phyloP scores from a whole-genome alignment of 2,329 filamentous ascomycete species.

The Aureobasidium sp. region DNA sequence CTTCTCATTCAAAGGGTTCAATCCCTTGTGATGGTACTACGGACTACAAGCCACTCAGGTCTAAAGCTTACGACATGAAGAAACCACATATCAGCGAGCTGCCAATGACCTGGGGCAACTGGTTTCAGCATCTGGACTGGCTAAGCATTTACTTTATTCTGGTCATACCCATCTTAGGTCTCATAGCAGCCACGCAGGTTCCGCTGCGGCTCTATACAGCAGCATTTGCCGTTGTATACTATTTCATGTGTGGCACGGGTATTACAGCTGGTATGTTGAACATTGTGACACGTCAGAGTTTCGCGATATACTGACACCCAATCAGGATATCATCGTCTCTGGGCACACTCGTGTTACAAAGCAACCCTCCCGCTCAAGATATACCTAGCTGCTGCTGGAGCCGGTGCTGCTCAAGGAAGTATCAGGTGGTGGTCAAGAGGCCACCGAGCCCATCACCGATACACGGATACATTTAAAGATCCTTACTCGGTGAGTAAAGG shows the following conservation, averaged over 20 bases:
- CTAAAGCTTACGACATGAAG: no score
- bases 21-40: neutral
- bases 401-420: conserved; percentile 86
- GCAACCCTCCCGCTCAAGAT: conserved; percentile 80
- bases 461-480: conserved; percentile 93
- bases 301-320: no score
- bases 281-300: no score
- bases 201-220: conserved; percentile 77
- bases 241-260: conserved; percentile 73
- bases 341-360: conserved; percentile 88
- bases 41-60: conserved; percentile 33
- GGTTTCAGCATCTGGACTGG: conserved; percentile 96
- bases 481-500: conserved; percentile 94
- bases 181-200: conserved; percentile 81
- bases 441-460: conserved; percentile 90
- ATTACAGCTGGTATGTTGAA: conserved; percentile 58
- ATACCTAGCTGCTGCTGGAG: conserved; percentile 83
- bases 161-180: conserved; percentile 77
- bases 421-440: conserved; percentile 91
- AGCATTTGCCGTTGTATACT: conserved; percentile 79
- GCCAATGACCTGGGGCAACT: conserved; percentile 83
- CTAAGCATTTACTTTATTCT: conserved; percentile 87
- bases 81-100: conserved; percentile 91
- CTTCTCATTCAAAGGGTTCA: neutral
- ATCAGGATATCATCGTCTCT: conserved; percentile 88